These are phyloP conservation scores for Vitis hybrid DNA, from an alignment of 177 flowering plant genomes.

Conservation along the genomic window DNA sequence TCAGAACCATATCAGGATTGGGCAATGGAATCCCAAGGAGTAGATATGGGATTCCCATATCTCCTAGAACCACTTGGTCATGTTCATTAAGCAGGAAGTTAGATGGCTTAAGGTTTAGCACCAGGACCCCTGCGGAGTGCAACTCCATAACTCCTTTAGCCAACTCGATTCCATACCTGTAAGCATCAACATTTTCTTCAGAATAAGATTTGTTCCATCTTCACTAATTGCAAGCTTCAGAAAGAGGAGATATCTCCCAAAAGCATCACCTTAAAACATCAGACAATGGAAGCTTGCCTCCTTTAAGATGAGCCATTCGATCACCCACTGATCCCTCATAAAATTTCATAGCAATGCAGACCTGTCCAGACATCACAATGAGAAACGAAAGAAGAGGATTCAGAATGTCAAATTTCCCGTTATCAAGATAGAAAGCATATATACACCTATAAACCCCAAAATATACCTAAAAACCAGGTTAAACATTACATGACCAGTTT, in stretches of 20 bases:
- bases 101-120: conserved; percentile 78
- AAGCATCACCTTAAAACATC: conserved; percentile 71
- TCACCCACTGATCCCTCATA: conserved; percentile 93
- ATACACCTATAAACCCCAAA: not conserved
- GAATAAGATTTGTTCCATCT: too few relatives aligned
- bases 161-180: conserved; percentile 79
- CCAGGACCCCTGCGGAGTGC: conserved; percentile 64
- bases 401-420: too few relatives aligned
- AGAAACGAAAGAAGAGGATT: not conserved
- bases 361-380: conserved; percentile 27
- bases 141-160: conserved; percentile 68
- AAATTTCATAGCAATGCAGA: conserved; percentile 78
- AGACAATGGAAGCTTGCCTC: conserved; percentile 63
- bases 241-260: not conserved
- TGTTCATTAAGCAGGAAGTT: conserved; percentile 72
- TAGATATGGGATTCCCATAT: conserved; percentile 73
- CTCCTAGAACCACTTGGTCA: conserved; percentile 70
- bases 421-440: not conserved
- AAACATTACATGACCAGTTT: not conserved
- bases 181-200: not conserved
- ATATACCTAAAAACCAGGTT: not conserved
- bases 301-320: conserved; percentile 64
- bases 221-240: too few relatives aligned
- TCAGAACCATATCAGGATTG: conserved; percentile 44
- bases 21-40: conserved; percentile 63